A percentile compares a stretch with the other conserved stretches of the same genome.
Evolutionary conservation across 352 stramenopile genomes (phyloP).

Genomic region (Blastocystis hominis): DNA sequence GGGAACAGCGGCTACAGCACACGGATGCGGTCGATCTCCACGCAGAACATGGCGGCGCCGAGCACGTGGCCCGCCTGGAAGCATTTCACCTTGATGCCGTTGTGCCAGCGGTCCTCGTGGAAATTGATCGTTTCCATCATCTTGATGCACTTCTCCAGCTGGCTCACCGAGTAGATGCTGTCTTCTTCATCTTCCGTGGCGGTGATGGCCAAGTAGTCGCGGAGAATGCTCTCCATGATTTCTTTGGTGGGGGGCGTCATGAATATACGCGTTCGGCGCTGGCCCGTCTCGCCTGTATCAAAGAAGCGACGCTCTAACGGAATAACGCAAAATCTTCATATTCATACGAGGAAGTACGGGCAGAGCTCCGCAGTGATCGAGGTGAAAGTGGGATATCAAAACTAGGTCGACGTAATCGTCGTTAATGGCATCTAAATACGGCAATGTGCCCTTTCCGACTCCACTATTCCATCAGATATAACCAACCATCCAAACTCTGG

Average conservation of each 20-base stretch:
- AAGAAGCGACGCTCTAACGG: slow-evolving; percentile 66
- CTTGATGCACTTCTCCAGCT: slow-evolving; percentile 87
- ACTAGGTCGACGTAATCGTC: slow-evolving; percentile 86
- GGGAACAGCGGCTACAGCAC: slow-evolving; percentile 76
- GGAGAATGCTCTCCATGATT: slow-evolving; percentile 91
- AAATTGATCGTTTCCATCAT: slow-evolving; percentile 98
- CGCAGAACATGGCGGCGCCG: slow-evolving; percentile 95
- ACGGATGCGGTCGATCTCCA: slow-evolving; percentile 91
- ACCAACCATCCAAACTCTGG: slow-evolving; percentile 59
- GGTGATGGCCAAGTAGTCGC: slow-evolving; percentile 87
- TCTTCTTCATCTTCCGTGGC: slow-evolving; percentile 59
- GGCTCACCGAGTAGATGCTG: slow-evolving; percentile 71
- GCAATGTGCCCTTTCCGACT: slow-evolving; percentile 83
- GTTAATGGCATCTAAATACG: slow-evolving; percentile 94
- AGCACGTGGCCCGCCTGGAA: slow-evolving; percentile 97
- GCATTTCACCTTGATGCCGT: slow-evolving; percentile 92
- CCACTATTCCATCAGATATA: not conserved
- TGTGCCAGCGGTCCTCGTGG: slow-evolving; percentile 84
- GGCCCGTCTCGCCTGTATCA: slow-evolving; percentile 64
- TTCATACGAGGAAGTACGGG: slow-evolving; percentile 64
- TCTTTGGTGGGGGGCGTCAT: slow-evolving; percentile 98
- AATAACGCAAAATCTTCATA: not conserved
- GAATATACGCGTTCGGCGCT: slow-evolving; percentile 74
- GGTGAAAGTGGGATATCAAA: slow-evolving; percentile 97
- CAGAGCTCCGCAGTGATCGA: slow-evolving; percentile 95